phyloP scores from a whole-genome alignment of 805 yeast species.

The Candida jianshihensis region DNA sequence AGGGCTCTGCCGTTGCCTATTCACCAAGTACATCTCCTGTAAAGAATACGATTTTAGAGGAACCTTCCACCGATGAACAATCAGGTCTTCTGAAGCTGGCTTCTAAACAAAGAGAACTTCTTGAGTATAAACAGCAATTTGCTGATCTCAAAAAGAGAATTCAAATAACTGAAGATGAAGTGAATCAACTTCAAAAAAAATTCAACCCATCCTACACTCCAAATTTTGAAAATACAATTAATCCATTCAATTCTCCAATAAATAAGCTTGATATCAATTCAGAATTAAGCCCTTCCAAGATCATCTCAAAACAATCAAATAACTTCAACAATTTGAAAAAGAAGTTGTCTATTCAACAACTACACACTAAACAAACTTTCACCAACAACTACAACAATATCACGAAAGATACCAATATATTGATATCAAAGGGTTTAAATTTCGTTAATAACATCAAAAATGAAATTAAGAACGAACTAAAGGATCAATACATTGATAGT shows the following conservation, averaged over 20 bases:
- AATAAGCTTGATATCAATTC: conserved; percentile 6
- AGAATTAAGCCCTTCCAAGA: conserved; percentile 6
- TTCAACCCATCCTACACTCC: conserved; percentile 15
- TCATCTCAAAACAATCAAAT: conserved; percentile 6
- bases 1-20: not conserved
- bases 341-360: conserved; percentile 12
- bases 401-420: conserved; percentile 18
- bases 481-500: conserved; percentile 15
- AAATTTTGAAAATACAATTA: not conserved
- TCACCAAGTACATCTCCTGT: not conserved
- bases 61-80: too few relatives aligned
- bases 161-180: conserved; percentile 31
- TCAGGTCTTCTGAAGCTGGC: too few relatives aligned
- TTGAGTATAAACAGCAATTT: conserved; percentile 39
- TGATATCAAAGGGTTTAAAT: conserved; percentile 15
- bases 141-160: conserved; percentile 30
- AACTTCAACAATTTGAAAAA: conserved; percentile 16
- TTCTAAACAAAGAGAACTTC: conserved; percentile 44
- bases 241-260: not conserved
- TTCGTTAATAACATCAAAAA: conserved; percentile 21
- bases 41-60: too few relatives aligned
- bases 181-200: conserved; percentile 27
- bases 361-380: not conserved
- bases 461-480: conserved; percentile 25
- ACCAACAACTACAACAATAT: conserved; percentile 14